Base-by-base conservation (phyloP, 441 rosid species). In the Populus hybrid region DNA sequence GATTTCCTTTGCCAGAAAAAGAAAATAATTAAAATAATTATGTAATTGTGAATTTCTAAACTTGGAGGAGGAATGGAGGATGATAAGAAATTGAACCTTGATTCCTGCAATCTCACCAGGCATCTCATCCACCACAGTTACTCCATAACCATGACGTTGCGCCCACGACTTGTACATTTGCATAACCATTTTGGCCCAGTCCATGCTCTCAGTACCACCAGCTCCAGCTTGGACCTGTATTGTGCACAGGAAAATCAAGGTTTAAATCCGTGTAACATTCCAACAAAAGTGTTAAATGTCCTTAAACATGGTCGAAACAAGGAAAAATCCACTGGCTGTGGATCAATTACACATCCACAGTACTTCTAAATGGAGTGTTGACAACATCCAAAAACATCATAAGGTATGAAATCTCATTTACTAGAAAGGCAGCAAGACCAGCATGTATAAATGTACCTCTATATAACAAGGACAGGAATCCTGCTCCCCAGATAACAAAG, bases 181-280 rank as follows among this genome's bases (percentile, higher is more conserved):
- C 93, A 96, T 91, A 23, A 96, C 96, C 98, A 93, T 96, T 61
- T 91, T 82, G 59, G 98, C 99, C 98, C 98, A 96, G 85, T 94
- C 98, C 85, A 90, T 96, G 89, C 98, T 93, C 85, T 96, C 98
- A 30, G 99, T 96, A 81, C 99, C 99, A 35, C 99, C 99, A 24
- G 97, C 98, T 80, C 99, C 98, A 64, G 96, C 98, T 88, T 96
- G 99, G 67, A 96, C 98, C 99, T 94, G 79, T 67, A 72, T 69
- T 70, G 79, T 73, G 73, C 68, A 67, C 79, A 63, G 81, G 67
- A 74, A 42, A 1, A 77, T 65, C 46, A 64, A 78, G 72, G 54
- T 72, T 79, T 65, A 80, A 30, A 78, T 73, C 59, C 36, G 40
- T 10, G 35, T 76, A 75, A 18, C 14, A 35, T 42, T 42, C 78